A percentile compares a stretch with the other conserved stretches of the same genome.
phyloP scores from a whole-genome alignment of 2,329 filamentous ascomycete species.

The Apiospora kogelbergensis region DNA sequence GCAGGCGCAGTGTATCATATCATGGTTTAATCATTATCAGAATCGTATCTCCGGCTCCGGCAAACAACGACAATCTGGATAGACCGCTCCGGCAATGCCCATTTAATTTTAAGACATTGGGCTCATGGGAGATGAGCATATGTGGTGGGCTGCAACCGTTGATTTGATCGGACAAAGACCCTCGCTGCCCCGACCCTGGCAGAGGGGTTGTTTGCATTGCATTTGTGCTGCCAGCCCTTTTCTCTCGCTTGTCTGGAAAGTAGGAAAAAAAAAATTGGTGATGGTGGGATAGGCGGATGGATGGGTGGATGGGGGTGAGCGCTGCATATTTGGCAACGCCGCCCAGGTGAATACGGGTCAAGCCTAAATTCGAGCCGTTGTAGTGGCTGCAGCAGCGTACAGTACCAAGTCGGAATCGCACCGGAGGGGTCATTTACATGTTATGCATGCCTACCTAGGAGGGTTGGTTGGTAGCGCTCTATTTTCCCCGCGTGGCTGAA shows the following conservation, averaged over 20 bases:
- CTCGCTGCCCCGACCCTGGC: background rate
- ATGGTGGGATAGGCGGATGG: background rate
- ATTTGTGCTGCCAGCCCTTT: background rate
- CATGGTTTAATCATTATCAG: background rate
- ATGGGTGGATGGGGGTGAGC: background rate
- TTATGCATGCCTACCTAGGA: background rate
- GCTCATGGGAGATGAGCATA: conserved; percentile 1
- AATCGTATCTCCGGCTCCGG: background rate
- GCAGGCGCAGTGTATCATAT: background rate
- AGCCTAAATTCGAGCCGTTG: conserved; percentile 5
- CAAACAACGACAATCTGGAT: background rate
- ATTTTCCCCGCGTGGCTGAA: conserved; percentile 6
- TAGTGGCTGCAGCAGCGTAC: background rate
- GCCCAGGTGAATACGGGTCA: background rate
- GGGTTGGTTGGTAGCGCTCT: background rate
- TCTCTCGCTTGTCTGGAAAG: background rate
- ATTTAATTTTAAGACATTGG: conserved; percentile 1
- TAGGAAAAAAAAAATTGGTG: background rate
- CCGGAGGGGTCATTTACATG: background rate
- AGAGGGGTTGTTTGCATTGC: conserved; percentile 2
- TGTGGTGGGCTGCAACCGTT: background rate
- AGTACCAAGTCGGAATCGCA: conserved; percentile 2
- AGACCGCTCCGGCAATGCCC: background rate
- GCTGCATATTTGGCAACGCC: background rate
- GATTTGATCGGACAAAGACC: conserved; percentile 5